These are phyloP conservation scores for Saccharomyces eubayanus DNA, from an alignment of 805 yeast genomes.

Conservation along the genomic window DNA sequence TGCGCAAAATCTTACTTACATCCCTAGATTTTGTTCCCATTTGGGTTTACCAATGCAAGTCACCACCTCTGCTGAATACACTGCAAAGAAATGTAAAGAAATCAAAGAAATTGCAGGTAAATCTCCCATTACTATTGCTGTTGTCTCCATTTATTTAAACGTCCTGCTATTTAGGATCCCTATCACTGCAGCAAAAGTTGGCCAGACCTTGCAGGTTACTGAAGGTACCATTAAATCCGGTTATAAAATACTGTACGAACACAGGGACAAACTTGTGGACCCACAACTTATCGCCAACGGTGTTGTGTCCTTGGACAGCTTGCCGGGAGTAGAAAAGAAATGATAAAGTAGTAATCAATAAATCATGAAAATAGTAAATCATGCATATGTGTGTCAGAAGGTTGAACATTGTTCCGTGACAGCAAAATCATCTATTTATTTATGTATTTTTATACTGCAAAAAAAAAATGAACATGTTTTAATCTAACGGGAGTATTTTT, in stretches of 20 bases:
- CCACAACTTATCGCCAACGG: slow-evolving; percentile 28
- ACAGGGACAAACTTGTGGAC: slow-evolving; percentile 52
- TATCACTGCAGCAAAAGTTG: slow-evolving; percentile 68
- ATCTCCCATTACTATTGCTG: slow-evolving; percentile 95
- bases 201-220: slow-evolving; percentile 90
- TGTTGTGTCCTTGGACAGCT: slow-evolving; percentile 23
- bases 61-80: slow-evolving; percentile 86
- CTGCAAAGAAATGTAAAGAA: slow-evolving; percentile 83
- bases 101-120: slow-evolving; percentile 93
- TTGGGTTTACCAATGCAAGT: slow-evolving; percentile 78
- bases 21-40: slow-evolving; percentile 92
- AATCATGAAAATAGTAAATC: neutral
- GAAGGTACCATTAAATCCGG: slow-evolving; percentile 95
- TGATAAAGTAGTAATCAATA: neutral
- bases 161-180: slow-evolving; percentile 78
- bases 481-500: neutral
- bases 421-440: neutral
- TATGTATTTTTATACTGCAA: neutral
- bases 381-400: neutral
- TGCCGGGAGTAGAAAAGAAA: slow-evolving; percentile 26
- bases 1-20: slow-evolving; percentile 89
- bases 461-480: neutral
- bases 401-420: neutral
- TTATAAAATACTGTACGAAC: slow-evolving; percentile 72
- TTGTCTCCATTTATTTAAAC: slow-evolving; percentile 92